Conservation (phyloP, 1,284 basidiomycete genomes). For the Malassezia obtusa region DNA sequence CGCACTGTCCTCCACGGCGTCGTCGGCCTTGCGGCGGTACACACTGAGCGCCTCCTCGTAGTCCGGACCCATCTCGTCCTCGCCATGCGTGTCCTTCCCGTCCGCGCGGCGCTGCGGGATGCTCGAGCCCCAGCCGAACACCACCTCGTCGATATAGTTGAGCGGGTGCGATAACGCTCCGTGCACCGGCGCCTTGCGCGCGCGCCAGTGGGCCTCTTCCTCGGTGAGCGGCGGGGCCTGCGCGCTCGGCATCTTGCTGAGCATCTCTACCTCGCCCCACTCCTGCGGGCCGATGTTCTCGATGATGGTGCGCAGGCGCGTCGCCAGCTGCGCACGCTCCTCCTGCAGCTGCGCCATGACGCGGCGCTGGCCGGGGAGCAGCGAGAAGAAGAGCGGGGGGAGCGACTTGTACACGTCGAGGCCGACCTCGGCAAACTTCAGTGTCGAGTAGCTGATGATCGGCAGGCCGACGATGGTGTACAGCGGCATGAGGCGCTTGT, state of each 20-base stretch:
- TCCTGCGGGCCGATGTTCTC: conserved; percentile 57
- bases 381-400: conserved; percentile 76
- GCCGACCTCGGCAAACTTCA: conserved; percentile 97
- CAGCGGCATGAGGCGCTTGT: conserved; percentile 69
- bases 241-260: conserved; percentile 29
- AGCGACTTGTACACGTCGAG: conserved; percentile 98
- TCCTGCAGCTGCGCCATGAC: conserved; percentile 70
- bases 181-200: conserved; percentile 14
- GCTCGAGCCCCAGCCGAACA: conserved; percentile 67
- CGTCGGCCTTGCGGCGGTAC: conserved; percentile 5
- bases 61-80: conserved; percentile 11
- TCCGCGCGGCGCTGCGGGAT: conserved; percentile 3
- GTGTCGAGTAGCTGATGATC: conserved; percentile 80
- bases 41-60: conserved; percentile 14
- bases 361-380: conserved; percentile 81
- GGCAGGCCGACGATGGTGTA: conserved; percentile 68
- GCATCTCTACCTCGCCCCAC: conserved; percentile 37
- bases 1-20: not conserved
- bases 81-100: not conserved
- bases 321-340: conserved; percentile 68
- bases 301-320: conserved; percentile 79
- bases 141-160: conserved; percentile 74
- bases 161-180: conserved; percentile 43
- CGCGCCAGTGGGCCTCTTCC: conserved; percentile 24
- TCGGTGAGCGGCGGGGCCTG: conserved; percentile 30